Percentiles rank a stretch among this genome's conserved stretches.
These are phyloP conservation scores for Huntiella moniliformis DNA, from an alignment of 2,329 filamentous ascomycete genomes.

Conservation along the genomic window DNA sequence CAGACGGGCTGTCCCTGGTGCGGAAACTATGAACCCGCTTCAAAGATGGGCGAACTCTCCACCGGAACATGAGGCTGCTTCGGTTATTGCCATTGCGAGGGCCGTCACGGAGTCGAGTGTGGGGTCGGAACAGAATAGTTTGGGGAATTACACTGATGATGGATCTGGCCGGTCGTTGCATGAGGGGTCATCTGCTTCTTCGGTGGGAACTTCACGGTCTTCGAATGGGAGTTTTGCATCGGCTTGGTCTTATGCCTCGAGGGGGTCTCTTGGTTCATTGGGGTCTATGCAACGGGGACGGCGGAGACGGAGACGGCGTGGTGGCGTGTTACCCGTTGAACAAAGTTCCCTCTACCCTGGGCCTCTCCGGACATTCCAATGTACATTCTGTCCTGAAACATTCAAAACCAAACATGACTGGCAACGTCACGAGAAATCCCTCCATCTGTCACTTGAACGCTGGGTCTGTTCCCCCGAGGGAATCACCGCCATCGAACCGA, in stretches of 20 bases:
- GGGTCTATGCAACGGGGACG: slow-evolving; percentile 26
- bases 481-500: slow-evolving; percentile 34
- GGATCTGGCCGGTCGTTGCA: slow-evolving; percentile 39
- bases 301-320: slow-evolving; percentile 30
- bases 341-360: slow-evolving; percentile 20
- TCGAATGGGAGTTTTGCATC: slow-evolving; percentile 39
- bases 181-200: slow-evolving; percentile 34
- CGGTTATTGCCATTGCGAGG: slow-evolving; percentile 37
- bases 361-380: slow-evolving; percentile 41
- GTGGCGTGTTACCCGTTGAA: slow-evolving; percentile 17
- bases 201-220: slow-evolving; percentile 41
- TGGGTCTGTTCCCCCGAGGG: slow-evolving; percentile 47
- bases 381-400: slow-evolving; percentile 50
- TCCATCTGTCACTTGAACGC: slow-evolving; percentile 43
- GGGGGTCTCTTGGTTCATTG: slow-evolving; percentile 35
- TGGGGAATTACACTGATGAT: slow-evolving; percentile 40
- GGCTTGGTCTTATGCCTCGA: slow-evolving; percentile 38
- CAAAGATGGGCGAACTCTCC: slow-evolving; percentile 42
- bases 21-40: slow-evolving; percentile 35
- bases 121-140: slow-evolving; percentile 37
- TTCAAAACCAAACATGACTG: slow-evolving; percentile 52
- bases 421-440: slow-evolving; percentile 51
- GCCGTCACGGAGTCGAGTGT: slow-evolving; percentile 34
- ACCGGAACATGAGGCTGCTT: slow-evolving; percentile 40
- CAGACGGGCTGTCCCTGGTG: slow-evolving; percentile 33